phyloP scores from a whole-genome alignment of 768 basidiomycete genomes.

The Lanmaoa rubissima region DNA sequence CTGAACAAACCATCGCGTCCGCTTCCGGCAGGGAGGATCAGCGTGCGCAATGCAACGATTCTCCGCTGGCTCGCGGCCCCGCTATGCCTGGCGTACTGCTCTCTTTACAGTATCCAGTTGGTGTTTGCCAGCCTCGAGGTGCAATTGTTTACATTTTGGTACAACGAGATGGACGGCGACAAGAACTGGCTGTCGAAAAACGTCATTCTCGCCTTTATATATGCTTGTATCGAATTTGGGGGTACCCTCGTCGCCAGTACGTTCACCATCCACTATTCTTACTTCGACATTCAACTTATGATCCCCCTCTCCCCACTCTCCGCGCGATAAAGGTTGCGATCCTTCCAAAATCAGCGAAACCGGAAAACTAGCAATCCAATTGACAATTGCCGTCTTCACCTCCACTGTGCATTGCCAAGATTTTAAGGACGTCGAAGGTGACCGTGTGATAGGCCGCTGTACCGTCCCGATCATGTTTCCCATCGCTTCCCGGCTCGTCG shows the following conservation, averaged over 20 bases:
- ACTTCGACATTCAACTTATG: background rate
- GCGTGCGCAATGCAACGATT: slow-evolving; percentile 31
- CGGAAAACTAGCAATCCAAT: slow-evolving; percentile 31
- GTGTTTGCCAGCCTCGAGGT: slow-evolving; percentile 35
- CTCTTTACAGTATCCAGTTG: slow-evolving; percentile 31
- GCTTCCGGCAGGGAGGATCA: slow-evolving; percentile 43
- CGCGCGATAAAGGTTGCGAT: slow-evolving; percentile 18
- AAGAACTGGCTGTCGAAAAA: slow-evolving; percentile 41
- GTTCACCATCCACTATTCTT: background rate
- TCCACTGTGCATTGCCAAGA: slow-evolving; percentile 52
- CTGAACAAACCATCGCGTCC: slow-evolving; percentile 47
- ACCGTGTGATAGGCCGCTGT: slow-evolving; percentile 35
- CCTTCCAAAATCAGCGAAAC: slow-evolving; percentile 27
- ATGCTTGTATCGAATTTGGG: slow-evolving; percentile 38
- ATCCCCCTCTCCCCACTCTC: background rate
- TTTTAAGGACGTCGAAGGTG: slow-evolving; percentile 46
- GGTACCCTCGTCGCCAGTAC: slow-evolving; percentile 39
- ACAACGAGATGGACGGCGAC: slow-evolving; percentile 40
- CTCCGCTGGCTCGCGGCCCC: slow-evolving; percentile 38
- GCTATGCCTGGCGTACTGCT: slow-evolving; percentile 36
- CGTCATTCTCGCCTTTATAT: slow-evolving; percentile 38
- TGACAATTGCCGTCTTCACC: slow-evolving; percentile 39
- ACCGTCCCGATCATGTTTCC: slow-evolving; percentile 49
- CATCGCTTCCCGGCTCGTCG: slow-evolving; percentile 32
- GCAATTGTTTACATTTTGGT: slow-evolving; percentile 33